A percentile compares a stretch with the other conserved stretches of the same genome.
These are phyloP conservation scores for Elsinoe australis DNA, from an alignment of 2,329 filamentous ascomycete genomes.

Conservation along the genomic window DNA sequence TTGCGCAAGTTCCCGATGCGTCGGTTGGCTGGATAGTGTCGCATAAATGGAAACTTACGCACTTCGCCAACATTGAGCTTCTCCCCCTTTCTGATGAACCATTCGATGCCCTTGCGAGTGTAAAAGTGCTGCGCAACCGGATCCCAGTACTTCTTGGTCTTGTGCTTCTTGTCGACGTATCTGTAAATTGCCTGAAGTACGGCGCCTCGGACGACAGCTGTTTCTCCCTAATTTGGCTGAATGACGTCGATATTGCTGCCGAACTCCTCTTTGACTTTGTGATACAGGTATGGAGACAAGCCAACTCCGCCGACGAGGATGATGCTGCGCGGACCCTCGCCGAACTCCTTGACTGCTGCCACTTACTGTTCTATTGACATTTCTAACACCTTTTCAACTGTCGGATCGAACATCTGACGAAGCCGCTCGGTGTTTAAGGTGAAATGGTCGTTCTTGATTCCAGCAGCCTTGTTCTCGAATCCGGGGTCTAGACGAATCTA, in stretches of 20 bases:
- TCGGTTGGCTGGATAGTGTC: too few species aligned
- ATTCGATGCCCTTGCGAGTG: too few species aligned
- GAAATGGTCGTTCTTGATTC: neutral
- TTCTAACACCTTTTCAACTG: too few species aligned
- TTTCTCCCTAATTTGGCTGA: neutral
- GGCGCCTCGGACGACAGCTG: neutral
- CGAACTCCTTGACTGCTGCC: conserved; percentile 33
- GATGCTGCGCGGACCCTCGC: conserved; percentile 51
- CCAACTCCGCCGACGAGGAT: conserved; percentile 76
- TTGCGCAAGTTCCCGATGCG: too few species aligned
- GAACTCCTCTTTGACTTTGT: conserved; percentile 62
- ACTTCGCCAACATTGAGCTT: too few species aligned
- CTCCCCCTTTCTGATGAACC: too few species aligned
- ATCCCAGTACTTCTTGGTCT: neutral
- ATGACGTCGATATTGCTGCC: conserved; percentile 20
- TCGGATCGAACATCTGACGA: conserved; percentile 20
- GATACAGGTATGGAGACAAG: conserved; percentile 63
- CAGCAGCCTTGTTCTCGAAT: too few species aligned
- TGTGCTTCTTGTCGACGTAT: too few species aligned
- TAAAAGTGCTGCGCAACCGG: too few species aligned
- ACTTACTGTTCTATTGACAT: too few species aligned
- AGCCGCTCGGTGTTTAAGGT: neutral
- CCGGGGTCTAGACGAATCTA: conserved; percentile 77
- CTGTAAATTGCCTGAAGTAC: neutral
- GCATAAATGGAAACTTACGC: too few species aligned